Base-by-base conservation (phyloP, 108 stramenopile species). In the Halocafeteria seosinensis region DNA sequence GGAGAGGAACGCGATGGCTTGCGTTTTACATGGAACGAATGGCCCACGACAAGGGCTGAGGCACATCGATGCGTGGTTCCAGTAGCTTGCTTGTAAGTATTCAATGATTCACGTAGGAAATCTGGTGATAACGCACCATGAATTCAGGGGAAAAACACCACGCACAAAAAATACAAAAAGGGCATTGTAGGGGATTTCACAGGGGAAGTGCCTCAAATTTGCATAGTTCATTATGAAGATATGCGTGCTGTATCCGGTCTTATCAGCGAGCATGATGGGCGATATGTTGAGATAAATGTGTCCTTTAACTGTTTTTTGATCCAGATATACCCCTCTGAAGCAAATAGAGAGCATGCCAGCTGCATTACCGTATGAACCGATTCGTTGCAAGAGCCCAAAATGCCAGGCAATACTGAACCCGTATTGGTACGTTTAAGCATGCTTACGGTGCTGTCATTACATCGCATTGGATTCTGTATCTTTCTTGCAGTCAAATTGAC, bases 321-420 rank as follows among this genome's bases (percentile, higher is more conserved):
- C 6, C 26, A 73, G 72, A 29, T 90, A 95, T 80, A 92, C 92
- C 28, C 98, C 98, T n/a, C 80, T 99, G 53, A 89, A 88, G 67
- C 78, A 79, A 68, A 78, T 91, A 23, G 76, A 75, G 50, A 34
- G 50, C 35, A 81, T 74, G 78, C 90, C 89, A 1, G 77, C 84
- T 30, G 78, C 89, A 1, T 68, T 99, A 55, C 79, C 85, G 35
- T 99, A 99, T 74, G 94, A 99, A 65, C 98, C 98, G 27, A 85
- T 99, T 35, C 86, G 92, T 31, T 99, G 98, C 77, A 77, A 82
- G 35, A 85, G 87, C 55, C 67, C 77, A 29, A 74, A 79, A 17
- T 99, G 98, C 70, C 83, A 85, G 36, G 94, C 93, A 17, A 87
- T 99, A 3, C 69, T 99, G 42, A 95, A 95, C 73, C 93, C 94